Evolutionary conservation across 2,329 filamentous ascomycete genomes (phyloP).

Genomic region (Neobulgaria alba): DNA sequence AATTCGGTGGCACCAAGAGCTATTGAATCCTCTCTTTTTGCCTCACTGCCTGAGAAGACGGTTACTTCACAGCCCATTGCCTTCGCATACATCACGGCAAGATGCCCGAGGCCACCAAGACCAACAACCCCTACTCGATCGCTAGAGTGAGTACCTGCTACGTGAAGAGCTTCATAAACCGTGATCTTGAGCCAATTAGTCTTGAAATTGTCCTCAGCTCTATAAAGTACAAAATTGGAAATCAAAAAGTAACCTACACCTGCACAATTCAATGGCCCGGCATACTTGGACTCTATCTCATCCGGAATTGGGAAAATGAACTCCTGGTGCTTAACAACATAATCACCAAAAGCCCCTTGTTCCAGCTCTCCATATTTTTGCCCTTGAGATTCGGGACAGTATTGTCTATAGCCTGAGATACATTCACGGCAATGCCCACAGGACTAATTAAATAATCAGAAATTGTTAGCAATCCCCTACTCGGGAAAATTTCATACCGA

Average conservation of each 20-base stretch:
- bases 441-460: conserved; percentile 2
- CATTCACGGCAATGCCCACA: conserved; percentile 37
- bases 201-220: no score
- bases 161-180: conserved; percentile 27
- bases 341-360: conserved; percentile 37
- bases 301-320: conserved; percentile 34
- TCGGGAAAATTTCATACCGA: conserved; percentile 8
- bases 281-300: conserved; percentile 28
- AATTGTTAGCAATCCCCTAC: no score
- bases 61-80: conserved; percentile 53
- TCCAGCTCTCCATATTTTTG: conserved; percentile 30
- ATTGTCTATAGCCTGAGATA: conserved; percentile 33
- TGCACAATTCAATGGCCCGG: conserved; percentile 36
- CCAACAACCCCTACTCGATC: conserved; percentile 38
- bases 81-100: conserved; percentile 50
- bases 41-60: conserved; percentile 48
- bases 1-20: conserved; percentile 48
- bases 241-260: conserved; percentile 23
- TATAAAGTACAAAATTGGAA: background rate
- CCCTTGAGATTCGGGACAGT: conserved; percentile 13
- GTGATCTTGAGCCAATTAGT: conserved; percentile 20
- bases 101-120: conserved; percentile 51
- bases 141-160: conserved; percentile 22
- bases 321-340: conserved; percentile 30
- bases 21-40: conserved; percentile 48